Percentiles rank a stretch among this genome's conserved stretches.
phyloP scores from a whole-genome alignment of 2,329 filamentous ascomycete genomes.

The Neospermospora avenae region DNA sequence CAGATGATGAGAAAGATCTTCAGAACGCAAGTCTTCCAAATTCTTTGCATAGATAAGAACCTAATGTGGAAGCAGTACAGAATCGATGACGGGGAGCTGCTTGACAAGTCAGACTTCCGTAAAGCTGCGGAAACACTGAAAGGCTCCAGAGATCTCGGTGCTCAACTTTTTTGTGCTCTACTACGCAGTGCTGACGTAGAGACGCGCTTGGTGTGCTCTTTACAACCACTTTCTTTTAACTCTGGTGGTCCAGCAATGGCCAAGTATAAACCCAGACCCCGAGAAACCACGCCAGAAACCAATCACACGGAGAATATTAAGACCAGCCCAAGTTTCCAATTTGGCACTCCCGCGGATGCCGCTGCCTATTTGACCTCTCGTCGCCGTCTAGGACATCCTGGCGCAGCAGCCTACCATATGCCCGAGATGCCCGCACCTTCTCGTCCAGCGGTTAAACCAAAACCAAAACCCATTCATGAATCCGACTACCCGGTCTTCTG shows the following conservation, averaged over 20 bases:
- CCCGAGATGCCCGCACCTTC: conserved; percentile 41
- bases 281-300: conserved; percentile 28
- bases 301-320: conserved; percentile 33
- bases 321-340: conserved; percentile 10
- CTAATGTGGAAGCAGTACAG: conserved; percentile 29
- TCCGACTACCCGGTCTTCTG: conserved; percentile 84
- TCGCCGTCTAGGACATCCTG: conserved; percentile 34
- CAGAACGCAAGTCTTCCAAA: conserved; percentile 46
- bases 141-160: conserved; percentile 86
- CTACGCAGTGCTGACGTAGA: conserved; percentile 80
- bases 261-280: conserved; percentile 19
- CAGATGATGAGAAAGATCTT: conserved; percentile 60
- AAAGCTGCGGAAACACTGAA: conserved; percentile 64
- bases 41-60: background rate
- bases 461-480: conserved; percentile 53
- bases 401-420: conserved; percentile 50
- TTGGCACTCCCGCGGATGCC: conserved; percentile 9
- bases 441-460: conserved; percentile 36
- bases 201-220: conserved; percentile 80
- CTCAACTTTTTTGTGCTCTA: conserved; percentile 86
- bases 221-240: conserved; percentile 65
- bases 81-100: conserved; percentile 51
- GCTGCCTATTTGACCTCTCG: conserved; percentile 23
- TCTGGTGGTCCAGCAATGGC: conserved; percentile 42
- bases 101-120: conserved; percentile 69